Percentiles rank a stretch among this genome's conserved stretches.
Evolutionary conservation across 2,329 filamentous ascomycete genomes (phyloP).

Genomic region (Alternaria alternata): DNA sequence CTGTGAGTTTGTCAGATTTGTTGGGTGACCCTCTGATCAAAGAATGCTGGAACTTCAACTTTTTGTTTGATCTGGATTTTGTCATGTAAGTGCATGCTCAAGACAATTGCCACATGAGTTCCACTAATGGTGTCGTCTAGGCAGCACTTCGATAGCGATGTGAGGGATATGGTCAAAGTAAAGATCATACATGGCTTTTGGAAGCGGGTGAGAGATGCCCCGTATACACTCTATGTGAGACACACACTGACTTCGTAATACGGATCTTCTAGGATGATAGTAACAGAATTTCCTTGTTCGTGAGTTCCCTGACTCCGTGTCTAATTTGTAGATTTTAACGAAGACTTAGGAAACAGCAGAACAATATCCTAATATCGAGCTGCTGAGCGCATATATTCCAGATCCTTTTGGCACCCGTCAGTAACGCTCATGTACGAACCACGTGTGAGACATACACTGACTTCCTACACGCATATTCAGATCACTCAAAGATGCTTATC

Average conservation of each 20-base stretch:
- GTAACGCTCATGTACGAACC: neutral
- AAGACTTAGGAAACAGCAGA: constrained; percentile 65
- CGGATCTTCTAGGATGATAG: constrained; percentile 62
- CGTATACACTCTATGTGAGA: neutral
- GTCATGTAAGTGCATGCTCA: constrained; percentile 56
- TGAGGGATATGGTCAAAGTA: constrained; percentile 61
- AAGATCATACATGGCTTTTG: constrained; percentile 71
- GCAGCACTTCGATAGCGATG: constrained; percentile 65
- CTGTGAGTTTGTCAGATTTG: constrained; percentile 71
- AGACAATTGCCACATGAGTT: neutral
- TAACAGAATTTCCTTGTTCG: constrained; percentile 65
- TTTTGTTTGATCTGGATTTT: constrained; percentile 69
- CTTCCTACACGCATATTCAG: neutral
- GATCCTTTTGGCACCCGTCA: constrained; percentile 81
- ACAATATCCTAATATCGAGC: constrained; percentile 70
- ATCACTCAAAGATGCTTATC: constrained; percentile 88
- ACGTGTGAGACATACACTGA: neutral
- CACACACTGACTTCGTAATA: neutral
- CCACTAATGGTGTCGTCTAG: constrained; percentile 28
- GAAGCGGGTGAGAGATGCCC: constrained; percentile 57
- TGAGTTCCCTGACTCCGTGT: constrained; percentile 44
- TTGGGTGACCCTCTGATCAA: constrained; percentile 77
- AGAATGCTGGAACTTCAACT: constrained; percentile 77
- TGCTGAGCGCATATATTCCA: constrained; percentile 79
- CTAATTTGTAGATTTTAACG: constrained; percentile 10